A percentile compares a stretch with the other conserved stretches of the same genome.
These are phyloP conservation scores for Fraxinus greggii DNA, from an alignment of 305 asterid species.

Conservation along the genomic window DNA sequence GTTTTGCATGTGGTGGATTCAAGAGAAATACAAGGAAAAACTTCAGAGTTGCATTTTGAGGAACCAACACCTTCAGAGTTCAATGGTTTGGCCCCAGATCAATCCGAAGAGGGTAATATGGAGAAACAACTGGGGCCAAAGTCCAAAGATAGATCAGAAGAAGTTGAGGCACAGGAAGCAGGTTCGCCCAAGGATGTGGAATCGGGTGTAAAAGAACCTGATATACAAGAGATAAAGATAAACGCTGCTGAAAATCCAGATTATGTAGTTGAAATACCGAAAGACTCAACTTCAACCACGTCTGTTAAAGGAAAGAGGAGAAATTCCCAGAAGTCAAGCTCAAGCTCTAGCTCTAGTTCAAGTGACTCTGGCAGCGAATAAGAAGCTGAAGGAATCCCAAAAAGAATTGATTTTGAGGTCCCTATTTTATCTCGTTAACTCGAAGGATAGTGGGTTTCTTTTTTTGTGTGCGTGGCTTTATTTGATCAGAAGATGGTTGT, in stretches of 20 bases:
- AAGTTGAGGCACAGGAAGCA: constrained; percentile 29
- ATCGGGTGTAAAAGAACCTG: constrained; percentile 17
- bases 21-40: constrained; percentile 27
- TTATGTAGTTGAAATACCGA: constrained; percentile 25
- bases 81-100: constrained; percentile 15
- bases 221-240: constrained; percentile 11
- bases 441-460: not conserved
- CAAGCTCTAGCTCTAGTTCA: constrained; percentile 58
- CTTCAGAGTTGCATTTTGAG: constrained; percentile 32
- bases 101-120: constrained; percentile 29
- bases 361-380: constrained; percentile 54
- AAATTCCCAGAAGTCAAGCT: constrained; percentile 43
- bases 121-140: constrained; percentile 27
- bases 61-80: constrained; percentile 20
- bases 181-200: constrained; percentile 24
- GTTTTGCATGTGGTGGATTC: constrained; percentile 27
- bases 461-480: not conserved
- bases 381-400: constrained; percentile 6
- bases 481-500: constrained; percentile 28
- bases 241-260: constrained; percentile 27
- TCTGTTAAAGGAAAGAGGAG: constrained; percentile 39
- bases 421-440: not conserved
- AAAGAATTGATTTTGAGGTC: not conserved
- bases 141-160: constrained; percentile 24
- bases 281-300: constrained; percentile 25